phyloP scores from a whole-genome alignment of 2,329 filamentous ascomycete genomes.

The Clonostachys rhizophaga region DNA sequence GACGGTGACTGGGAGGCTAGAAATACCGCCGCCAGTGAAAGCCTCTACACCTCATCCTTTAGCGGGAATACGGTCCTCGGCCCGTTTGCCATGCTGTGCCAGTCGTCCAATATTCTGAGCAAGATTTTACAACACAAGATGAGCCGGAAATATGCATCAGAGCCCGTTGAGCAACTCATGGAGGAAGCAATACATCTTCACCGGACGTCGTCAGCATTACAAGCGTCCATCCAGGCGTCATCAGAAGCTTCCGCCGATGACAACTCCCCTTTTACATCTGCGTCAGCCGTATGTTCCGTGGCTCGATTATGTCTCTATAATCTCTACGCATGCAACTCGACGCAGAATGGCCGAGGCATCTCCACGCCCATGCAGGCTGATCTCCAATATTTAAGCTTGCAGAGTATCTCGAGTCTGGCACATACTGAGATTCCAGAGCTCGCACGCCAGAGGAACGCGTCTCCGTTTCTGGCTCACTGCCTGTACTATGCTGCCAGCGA shows the following conservation, averaged over 20 bases:
- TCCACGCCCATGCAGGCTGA: slow-evolving; percentile 7
- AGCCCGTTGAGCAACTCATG: not conserved
- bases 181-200: slow-evolving; percentile 8
- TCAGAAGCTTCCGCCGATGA: not conserved
- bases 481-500: slow-evolving; percentile 10
- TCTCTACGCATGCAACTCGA: slow-evolving; percentile 10
- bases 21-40: slow-evolving; percentile 6
- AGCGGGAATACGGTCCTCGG: slow-evolving; percentile 5
- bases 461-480: slow-evolving; percentile 5
- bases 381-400: slow-evolving; percentile 5
- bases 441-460: not conserved
- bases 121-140: slow-evolving; percentile 8
- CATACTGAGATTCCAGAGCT: slow-evolving; percentile 1
- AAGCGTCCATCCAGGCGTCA: slow-evolving; percentile 2
- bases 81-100: slow-evolving; percentile 7
- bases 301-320: slow-evolving; percentile 8
- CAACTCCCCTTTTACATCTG: not conserved
- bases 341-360: not conserved
- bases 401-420: slow-evolving; percentile 1
- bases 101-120: slow-evolving; percentile 10
- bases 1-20: slow-evolving; percentile 11
- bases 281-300: slow-evolving; percentile 5
- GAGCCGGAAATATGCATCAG: not conserved
- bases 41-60: slow-evolving; percentile 8
- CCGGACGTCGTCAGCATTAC: slow-evolving; percentile 4